Percentiles rank a stretch among this genome's conserved stretches.
Evolutionary conservation across 495 filamentous ascomycete genomes (phyloP).

Genomic region (Neurospora cerealis): DNA sequence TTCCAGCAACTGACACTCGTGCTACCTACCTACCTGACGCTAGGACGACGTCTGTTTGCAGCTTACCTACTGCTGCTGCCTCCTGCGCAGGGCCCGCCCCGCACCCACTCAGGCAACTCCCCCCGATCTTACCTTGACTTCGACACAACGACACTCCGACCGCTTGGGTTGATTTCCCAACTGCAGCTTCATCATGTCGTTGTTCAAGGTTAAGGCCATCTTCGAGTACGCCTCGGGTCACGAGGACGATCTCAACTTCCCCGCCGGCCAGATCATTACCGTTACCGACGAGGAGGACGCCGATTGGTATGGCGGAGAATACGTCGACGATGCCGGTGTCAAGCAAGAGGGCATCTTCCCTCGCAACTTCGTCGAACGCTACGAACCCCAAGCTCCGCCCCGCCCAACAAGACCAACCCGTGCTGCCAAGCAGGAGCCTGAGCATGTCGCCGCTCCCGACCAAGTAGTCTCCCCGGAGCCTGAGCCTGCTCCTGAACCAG

Average conservation of each 20-base stretch:
- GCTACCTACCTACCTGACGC: not conserved
- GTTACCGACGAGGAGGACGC: slow-evolving; percentile 86
- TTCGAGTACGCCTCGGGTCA: slow-evolving; percentile 87
- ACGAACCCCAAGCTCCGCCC: slow-evolving; percentile 82
- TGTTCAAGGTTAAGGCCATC: slow-evolving; percentile 87
- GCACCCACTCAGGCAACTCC: slow-evolving; percentile 8
- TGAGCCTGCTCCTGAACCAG: slow-evolving; percentile 25
- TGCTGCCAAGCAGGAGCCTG: slow-evolving; percentile 57
- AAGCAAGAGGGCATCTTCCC: slow-evolving; percentile 90
- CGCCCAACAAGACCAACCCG: slow-evolving; percentile 53
- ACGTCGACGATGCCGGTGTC: slow-evolving; percentile 58
- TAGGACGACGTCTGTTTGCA: not conserved
- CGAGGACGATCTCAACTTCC: slow-evolving; percentile 88
- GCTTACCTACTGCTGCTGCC: not conserved
- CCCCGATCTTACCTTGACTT: not conserved
- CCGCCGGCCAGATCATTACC: slow-evolving; percentile 77
- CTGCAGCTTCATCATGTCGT: slow-evolving; percentile 50
- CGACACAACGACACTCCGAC: not conserved
- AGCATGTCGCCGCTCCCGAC: slow-evolving; percentile 29
- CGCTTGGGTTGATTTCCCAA: not conserved
- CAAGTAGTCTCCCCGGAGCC: slow-evolving; percentile 61
- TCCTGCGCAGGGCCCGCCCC: slow-evolving; percentile 3
- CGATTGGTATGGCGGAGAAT: slow-evolving; percentile 94
- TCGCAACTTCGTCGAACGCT: slow-evolving; percentile 92
- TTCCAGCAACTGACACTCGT: not conserved